Percentiles rank a stretch among this genome's conserved stretches.
These are phyloP conservation scores for Sergeia podlipaevii DNA, from an alignment of 208 protist genomes.

Conservation along the genomic window DNA sequence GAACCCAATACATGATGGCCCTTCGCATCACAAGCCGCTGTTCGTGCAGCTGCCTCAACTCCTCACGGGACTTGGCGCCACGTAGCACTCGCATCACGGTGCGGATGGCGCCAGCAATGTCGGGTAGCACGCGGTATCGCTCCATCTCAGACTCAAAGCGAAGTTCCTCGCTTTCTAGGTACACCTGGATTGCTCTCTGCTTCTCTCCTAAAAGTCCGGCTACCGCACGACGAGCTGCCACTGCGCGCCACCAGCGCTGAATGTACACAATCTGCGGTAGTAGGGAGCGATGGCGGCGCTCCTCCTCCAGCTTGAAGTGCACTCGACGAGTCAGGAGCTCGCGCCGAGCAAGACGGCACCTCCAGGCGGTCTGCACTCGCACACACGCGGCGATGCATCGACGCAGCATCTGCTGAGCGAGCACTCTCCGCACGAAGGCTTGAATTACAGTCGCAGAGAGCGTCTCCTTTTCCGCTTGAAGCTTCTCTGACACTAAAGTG, in stretches of 20 bases:
- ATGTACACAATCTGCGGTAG: conserved; percentile 12
- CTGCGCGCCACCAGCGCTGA: conserved; percentile 45
- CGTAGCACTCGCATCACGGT: conserved; percentile 35
- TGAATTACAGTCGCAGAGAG: neutral
- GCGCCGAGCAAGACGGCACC: conserved; percentile 10
- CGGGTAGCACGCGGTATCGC: no score
- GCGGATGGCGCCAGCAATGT: conserved; percentile 6
- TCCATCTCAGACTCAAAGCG: conserved; percentile 21
- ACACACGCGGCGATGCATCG: neutral
- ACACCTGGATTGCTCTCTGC: conserved; percentile 23
- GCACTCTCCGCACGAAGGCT: no score
- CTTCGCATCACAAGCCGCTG: conserved; percentile 18
- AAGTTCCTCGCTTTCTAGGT: conserved; percentile 21
- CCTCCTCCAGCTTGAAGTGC: conserved; percentile 29
- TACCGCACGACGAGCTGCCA: conserved; percentile 4
- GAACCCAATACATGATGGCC: conserved; percentile 32
- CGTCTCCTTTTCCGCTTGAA: conserved; percentile 12
- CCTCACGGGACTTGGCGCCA: conserved; percentile 30
- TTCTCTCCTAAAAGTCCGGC: conserved; percentile 3
- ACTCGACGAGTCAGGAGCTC: conserved; percentile 25
- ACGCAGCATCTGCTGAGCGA: neutral
- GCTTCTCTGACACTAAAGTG: no score
- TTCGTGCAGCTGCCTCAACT: conserved; percentile 11
- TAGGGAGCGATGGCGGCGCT: conserved; percentile 5
- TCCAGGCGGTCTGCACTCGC: conserved; percentile 29